These are phyloP conservation scores for Aquilaria yunnanensis DNA, from an alignment of 345 rosid genomes.

Conservation along the genomic window DNA sequence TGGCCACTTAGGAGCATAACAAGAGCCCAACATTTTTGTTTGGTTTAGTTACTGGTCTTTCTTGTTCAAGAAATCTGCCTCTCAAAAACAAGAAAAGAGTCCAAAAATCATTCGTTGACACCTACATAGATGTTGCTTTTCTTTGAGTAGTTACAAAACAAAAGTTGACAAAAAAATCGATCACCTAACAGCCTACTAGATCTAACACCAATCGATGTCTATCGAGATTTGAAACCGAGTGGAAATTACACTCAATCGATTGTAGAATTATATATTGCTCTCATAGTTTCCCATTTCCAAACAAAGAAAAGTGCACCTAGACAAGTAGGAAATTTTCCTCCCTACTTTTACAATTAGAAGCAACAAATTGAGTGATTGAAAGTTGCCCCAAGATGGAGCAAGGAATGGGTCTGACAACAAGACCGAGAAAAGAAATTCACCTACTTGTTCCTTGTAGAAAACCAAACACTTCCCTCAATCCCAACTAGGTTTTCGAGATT, in stretches of 20 bases:
- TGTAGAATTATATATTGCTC: no score
- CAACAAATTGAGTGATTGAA: slow-evolving; percentile 6
- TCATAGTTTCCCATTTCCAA: not conserved
- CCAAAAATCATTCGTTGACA: slow-evolving; percentile 4
- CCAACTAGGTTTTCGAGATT: slow-evolving; percentile 41
- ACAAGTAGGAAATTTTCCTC: not conserved
- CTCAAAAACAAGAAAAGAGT: slow-evolving; percentile 9
- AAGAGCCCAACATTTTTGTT: slow-evolving; percentile 20
- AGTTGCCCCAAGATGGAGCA: slow-evolving; percentile 46
- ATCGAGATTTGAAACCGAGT: slow-evolving; percentile 3
- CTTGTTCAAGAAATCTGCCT: slow-evolving; percentile 2
- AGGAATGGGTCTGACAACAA: slow-evolving; percentile 38
- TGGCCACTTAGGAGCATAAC: slow-evolving; percentile 15
- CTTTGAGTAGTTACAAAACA: slow-evolving; percentile 10
- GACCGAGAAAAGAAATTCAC: slow-evolving; percentile 6
- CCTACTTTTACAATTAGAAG: not conserved
- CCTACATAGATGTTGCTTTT: slow-evolving; percentile 8
- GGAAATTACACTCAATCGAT: no score
- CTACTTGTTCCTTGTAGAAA: not conserved
- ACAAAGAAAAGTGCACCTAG: not conserved
- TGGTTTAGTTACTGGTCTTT: slow-evolving; percentile 1
- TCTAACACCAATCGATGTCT: not conserved
- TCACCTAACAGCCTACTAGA: not conserved
- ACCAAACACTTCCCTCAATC: slow-evolving; percentile 7
- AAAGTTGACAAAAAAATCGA: not conserved